Conservation (phyloP, 192 early-diverging fungal species). For the Dimargaris verticillata region DNA sequence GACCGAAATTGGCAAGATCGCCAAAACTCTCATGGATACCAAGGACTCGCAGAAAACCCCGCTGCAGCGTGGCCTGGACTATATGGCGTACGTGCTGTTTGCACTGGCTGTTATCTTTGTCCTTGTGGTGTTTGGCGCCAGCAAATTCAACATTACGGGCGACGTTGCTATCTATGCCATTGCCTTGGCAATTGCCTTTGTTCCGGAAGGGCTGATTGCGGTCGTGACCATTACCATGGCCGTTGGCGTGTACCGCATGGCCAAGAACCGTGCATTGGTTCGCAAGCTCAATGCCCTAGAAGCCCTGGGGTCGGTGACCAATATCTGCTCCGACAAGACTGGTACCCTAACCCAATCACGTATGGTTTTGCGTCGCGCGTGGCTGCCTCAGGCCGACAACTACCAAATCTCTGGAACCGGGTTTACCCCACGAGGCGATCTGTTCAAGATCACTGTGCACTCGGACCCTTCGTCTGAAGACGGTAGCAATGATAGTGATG, state of each 20-base stretch:
- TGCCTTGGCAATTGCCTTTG: constrained; percentile 78
- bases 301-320: constrained; percentile 78
- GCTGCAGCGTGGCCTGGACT: constrained; percentile 50
- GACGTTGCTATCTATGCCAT: constrained; percentile 62
- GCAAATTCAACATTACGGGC: constrained; percentile 38
- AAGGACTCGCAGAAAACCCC: constrained; percentile 36
- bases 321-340: constrained; percentile 92
- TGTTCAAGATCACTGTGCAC: constrained; percentile 13
- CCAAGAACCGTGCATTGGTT: constrained; percentile 73
- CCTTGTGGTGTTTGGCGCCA: constrained; percentile 67
- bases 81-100: constrained; percentile 64
- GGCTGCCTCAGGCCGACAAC: constrained; percentile 55
- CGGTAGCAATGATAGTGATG: constrained; percentile 9
- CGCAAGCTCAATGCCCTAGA: constrained; percentile 78
- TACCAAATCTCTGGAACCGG: constrained; percentile 53
- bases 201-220: constrained; percentile 88
- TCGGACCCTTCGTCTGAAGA: constrained; percentile 14
- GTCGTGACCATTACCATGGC: constrained; percentile 91
- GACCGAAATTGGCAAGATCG: constrained; percentile 90
- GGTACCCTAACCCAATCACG: constrained; percentile 90
- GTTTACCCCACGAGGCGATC: constrained; percentile 39
- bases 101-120: constrained; percentile 48
- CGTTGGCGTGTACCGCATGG: constrained; percentile 74
- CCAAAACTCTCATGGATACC: constrained; percentile 54
- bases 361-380: constrained; percentile 76